These are phyloP conservation scores for Verticillium albo-atrum DNA, from an alignment of 2,329 filamentous ascomycete genomes.

Conservation along the genomic window DNA sequence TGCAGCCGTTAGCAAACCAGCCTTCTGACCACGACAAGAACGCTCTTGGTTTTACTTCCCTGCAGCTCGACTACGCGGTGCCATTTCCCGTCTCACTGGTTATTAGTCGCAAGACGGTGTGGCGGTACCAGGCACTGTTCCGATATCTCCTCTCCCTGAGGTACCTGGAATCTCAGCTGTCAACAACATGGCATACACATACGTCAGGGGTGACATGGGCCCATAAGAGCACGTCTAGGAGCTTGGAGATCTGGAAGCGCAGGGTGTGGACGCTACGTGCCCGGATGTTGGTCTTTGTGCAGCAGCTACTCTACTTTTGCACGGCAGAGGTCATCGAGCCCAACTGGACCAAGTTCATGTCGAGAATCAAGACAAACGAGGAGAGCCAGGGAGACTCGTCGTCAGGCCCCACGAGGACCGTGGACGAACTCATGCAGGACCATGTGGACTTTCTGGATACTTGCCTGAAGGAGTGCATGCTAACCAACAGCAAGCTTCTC, in stretches of 20 bases:
- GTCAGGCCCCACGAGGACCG: slow-evolving; percentile 58
- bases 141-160: slow-evolving; percentile 87
- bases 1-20: slow-evolving; percentile 66
- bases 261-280: slow-evolving; percentile 87
- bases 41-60: slow-evolving; percentile 83
- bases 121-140: slow-evolving; percentile 93
- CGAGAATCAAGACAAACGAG: slow-evolving; percentile 65
- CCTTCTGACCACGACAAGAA: slow-evolving; percentile 77
- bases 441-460: slow-evolving; percentile 98
- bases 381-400: slow-evolving; percentile 24
- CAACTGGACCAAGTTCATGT: slow-evolving; percentile 93
- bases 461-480: slow-evolving; percentile 97
- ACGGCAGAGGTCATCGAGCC: slow-evolving; percentile 96
- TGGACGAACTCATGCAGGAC: slow-evolving; percentile 98
- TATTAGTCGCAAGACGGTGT: slow-evolving; percentile 93
- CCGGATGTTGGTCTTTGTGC: slow-evolving; percentile 94
- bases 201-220: slow-evolving; percentile 78
- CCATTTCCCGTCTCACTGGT: slow-evolving; percentile 95
- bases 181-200: slow-evolving; percentile 86
- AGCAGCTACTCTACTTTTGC: slow-evolving; percentile 95
- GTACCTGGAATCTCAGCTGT: slow-evolving; percentile 82
- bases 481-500: slow-evolving; percentile 92
- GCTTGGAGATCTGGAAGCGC: slow-evolving; percentile 87
- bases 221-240: slow-evolving; percentile 67
- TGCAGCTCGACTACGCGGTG: slow-evolving; percentile 91